Evolutionary conservation across 805 yeast genomes (phyloP).

Genomic region (Dipodascus albidus): DNA sequence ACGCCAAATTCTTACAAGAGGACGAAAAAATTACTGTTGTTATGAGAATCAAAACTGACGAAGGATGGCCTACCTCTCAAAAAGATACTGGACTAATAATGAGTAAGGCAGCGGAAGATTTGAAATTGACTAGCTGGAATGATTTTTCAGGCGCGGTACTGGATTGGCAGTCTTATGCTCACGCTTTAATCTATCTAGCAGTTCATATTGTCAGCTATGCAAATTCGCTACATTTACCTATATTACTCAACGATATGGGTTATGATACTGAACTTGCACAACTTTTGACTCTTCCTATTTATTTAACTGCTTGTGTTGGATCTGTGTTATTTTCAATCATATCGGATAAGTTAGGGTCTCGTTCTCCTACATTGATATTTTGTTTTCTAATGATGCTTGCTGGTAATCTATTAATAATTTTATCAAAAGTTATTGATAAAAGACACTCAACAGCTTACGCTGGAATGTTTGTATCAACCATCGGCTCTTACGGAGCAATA

Average conservation of each 20-base stretch:
- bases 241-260: constrained; percentile 34
- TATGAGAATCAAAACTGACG: neutral
- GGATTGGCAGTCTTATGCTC: constrained; percentile 2
- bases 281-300: constrained; percentile 34
- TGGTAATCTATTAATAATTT: neutral
- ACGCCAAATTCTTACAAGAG: constrained; percentile 25
- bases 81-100: neutral
- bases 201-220: neutral
- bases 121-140: neutral
- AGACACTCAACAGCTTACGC: constrained; percentile 1
- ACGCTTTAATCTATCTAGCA: neutral
- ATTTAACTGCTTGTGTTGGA: constrained; percentile 33
- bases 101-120: neutral
- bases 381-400: neutral
- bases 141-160: neutral
- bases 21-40: constrained; percentile 31
- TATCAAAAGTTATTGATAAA: neutral
- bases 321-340: neutral
- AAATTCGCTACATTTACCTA: constrained; percentile 33
- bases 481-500: constrained; percentile 4
- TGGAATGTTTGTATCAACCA: constrained; percentile 1
- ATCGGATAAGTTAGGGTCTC: neutral
- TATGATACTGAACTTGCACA: constrained; percentile 32
- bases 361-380: neutral
- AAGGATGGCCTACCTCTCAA: neutral